Evolutionary conservation across 2,329 filamentous ascomycete genomes (phyloP).

Genomic region (Fusarium denticulatum): DNA sequence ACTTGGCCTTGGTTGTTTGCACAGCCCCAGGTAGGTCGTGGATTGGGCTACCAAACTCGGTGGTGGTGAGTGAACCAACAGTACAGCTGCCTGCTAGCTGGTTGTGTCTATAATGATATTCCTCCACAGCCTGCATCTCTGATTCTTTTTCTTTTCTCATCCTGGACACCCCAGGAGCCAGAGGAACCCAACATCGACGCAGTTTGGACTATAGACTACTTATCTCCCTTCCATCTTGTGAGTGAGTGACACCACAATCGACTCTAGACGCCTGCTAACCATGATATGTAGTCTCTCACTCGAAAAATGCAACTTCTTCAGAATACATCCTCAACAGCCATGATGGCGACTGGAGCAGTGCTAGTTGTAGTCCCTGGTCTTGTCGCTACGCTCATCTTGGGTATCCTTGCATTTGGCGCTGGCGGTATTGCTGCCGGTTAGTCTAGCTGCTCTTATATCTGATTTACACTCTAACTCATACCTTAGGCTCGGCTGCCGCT

Average conservation of each 20-base stretch:
- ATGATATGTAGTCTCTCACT: background rate
- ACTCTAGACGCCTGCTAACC: background rate
- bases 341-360: background rate
- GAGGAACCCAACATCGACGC: background rate
- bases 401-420: no score
- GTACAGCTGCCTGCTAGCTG: background rate
- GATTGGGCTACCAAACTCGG: background rate
- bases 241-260: background rate
- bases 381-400: background rate
- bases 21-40: background rate
- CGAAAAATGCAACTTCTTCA: background rate
- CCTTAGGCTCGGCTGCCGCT: slow-evolving; percentile 38
- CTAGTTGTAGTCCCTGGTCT: background rate
- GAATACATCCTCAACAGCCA: background rate
- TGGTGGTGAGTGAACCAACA: background rate
- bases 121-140: background rate
- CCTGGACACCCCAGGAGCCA: background rate
- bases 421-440: background rate
- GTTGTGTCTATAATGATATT: background rate
- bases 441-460: background rate
- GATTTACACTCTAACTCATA: background rate
- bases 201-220: background rate
- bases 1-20: background rate
- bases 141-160: background rate
- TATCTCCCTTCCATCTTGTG: background rate